phyloP scores from a whole-genome alignment of 768 basidiomycete genomes.

The Rhodocollybia butyracea region DNA sequence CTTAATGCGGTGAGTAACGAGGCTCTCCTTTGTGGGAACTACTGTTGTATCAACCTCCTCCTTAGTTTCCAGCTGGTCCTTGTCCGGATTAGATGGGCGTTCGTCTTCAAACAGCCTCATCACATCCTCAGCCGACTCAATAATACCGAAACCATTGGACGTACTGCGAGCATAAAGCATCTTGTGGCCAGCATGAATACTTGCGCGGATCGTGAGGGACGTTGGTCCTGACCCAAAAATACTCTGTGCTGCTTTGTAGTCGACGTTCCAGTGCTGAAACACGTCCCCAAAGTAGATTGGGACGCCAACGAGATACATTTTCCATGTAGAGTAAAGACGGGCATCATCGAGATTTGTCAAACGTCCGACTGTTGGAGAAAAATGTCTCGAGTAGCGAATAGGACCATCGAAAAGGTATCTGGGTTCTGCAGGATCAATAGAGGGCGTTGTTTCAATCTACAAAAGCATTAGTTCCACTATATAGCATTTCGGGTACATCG shows the following conservation, averaged over 20 bases:
- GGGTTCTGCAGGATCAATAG: conserved; percentile 36
- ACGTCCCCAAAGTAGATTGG: conserved; percentile 55
- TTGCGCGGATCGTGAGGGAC: conserved; percentile 60
- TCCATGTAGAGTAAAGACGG: conserved; percentile 79
- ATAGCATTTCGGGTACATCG: background rate
- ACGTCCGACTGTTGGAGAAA: conserved; percentile 65
- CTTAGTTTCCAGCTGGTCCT: background rate
- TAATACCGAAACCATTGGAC: conserved; percentile 58
- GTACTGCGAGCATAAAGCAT: conserved; percentile 71
- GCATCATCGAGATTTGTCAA: conserved; percentile 59
- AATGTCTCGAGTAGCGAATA: conserved; percentile 67
- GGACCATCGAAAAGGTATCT: conserved; percentile 75
- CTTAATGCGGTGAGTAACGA: conserved; percentile 51
- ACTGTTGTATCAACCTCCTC: background rate
- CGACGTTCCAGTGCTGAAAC: conserved; percentile 63
- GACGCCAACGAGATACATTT: conserved; percentile 62
- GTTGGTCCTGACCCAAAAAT: conserved; percentile 63
- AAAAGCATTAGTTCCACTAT: background rate
- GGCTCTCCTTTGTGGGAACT: conserved; percentile 1
- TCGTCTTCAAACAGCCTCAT: conserved; percentile 36
- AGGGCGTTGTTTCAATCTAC: conserved; percentile 56
- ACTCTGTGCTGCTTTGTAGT: conserved; percentile 66
- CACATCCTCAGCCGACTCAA: conserved; percentile 47
- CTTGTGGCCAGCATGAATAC: conserved; percentile 69
- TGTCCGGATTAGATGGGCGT: background rate